Conservation (phyloP, 345 rosid species). For the Eucalyptus tenuipes region DNA sequence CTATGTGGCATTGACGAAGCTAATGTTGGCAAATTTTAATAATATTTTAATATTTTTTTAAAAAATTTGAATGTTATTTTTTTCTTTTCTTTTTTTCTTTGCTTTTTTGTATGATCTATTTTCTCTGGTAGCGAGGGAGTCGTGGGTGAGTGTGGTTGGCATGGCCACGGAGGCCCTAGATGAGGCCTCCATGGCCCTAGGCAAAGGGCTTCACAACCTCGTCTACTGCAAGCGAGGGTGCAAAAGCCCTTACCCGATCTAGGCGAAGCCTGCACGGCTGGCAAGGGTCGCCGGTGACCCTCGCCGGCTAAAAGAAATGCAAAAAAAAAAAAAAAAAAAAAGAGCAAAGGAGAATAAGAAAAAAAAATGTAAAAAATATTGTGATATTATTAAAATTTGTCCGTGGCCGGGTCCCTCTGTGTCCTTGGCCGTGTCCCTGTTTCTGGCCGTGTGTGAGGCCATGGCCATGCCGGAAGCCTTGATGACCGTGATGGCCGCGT, state of each 20-base stretch:
- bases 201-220: background rate
- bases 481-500: background rate
- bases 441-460: background rate
- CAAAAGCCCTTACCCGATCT: background rate
- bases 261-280: background rate
- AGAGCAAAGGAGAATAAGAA: too few relatives aligned
- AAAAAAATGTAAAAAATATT: too few relatives aligned
- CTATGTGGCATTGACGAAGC: accelerated
- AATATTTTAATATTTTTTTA: too few relatives aligned
- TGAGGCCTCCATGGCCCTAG: background rate
- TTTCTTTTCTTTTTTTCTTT: background rate
- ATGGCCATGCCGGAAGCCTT: background rate
- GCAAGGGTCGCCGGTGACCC: background rate
- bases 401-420: background rate
- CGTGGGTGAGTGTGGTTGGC: too few relatives aligned
- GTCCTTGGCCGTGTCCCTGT: background rate
- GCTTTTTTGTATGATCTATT: background rate
- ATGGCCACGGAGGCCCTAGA: too few relatives aligned
- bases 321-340: too few relatives aligned
- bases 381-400: too few relatives aligned
- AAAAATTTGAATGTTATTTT: too few relatives aligned
- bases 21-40: background rate
- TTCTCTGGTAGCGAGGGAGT: background rate
- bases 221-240: too few relatives aligned
- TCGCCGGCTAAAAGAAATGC: too few relatives aligned